A percentile compares a stretch with the other conserved stretches of the same genome.
Conservation (phyloP, 2,329 filamentous ascomycete species). For the Amphichorda felina region DNA sequence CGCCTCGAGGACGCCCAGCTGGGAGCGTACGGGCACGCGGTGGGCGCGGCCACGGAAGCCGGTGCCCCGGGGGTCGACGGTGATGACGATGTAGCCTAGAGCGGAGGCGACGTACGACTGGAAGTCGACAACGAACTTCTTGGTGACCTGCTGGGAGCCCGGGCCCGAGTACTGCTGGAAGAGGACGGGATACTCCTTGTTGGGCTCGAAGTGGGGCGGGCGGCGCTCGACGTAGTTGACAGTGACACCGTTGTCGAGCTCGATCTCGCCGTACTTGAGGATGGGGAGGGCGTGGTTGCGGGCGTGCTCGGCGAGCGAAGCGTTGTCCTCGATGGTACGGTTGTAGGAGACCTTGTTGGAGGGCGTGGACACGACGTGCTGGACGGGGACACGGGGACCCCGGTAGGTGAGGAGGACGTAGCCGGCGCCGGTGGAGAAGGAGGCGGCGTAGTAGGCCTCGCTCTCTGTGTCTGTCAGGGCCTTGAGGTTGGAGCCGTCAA, state of each 20-base stretch:
- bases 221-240: constrained; percentile 70
- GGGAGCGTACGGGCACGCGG: constrained; percentile 69
- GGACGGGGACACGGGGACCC: constrained; percentile 80
- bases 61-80: constrained; percentile 86
- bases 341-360: constrained; percentile 53
- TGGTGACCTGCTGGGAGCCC: constrained; percentile 78
- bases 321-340: constrained; percentile 68
- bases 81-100: constrained; percentile 88
- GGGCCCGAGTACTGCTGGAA: constrained; percentile 94
- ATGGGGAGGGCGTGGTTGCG: constrained; percentile 72
- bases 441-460: constrained; percentile 69
- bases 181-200: constrained; percentile 82
- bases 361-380: constrained; percentile 79
- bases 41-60: constrained; percentile 80
- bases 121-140: constrained; percentile 75
- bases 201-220: constrained; percentile 75
- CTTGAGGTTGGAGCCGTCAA: constrained; percentile 59
- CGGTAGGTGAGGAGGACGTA: constrained; percentile 77
- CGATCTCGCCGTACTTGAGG: constrained; percentile 70
- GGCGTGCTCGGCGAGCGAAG: constrained; percentile 54
- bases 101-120: constrained; percentile 77
- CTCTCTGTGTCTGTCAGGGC: constrained; percentile 62
- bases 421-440: constrained; percentile 72
- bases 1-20: constrained; percentile 77
- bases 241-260: constrained; percentile 63